Percentiles rank a stretch among this genome's conserved stretches.
Conservation (phyloP, 108 stramenopile genomes). For the Mayamaea pseudoterrestris region DNA sequence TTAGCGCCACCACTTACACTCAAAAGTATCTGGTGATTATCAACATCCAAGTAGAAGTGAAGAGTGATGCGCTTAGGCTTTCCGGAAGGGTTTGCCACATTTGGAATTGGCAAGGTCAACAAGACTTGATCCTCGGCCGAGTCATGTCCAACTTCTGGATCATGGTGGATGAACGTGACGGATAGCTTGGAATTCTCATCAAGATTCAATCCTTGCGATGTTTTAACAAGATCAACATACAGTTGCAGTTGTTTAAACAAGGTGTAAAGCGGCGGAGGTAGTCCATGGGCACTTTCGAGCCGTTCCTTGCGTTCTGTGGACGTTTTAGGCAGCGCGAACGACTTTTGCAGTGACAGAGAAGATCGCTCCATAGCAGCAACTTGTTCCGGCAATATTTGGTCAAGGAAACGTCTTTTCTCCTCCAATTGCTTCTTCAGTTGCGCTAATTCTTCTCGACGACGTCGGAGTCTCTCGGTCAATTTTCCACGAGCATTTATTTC, state of each 20-base stretch:
- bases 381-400: slow-evolving; percentile 36
- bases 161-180: too few species aligned
- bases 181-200: too few species aligned
- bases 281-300: slow-evolving; percentile 37
- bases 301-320: slow-evolving; percentile 26
- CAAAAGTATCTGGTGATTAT: slow-evolving; percentile 6
- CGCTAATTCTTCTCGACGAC: not conserved
- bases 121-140: slow-evolving; percentile 1
- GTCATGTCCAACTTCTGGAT: not conserved
- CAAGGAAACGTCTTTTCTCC: slow-evolving; percentile 23
- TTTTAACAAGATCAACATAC: slow-evolving; percentile 17
- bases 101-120: slow-evolving; percentile 22
- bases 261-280: slow-evolving; percentile 53
- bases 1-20: not conserved
- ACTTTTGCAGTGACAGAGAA: slow-evolving; percentile 43
- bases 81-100: slow-evolving; percentile 1
- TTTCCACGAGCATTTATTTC: slow-evolving; percentile 3
- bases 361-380: slow-evolving; percentile 43
- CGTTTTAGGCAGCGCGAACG: too few species aligned
- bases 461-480: slow-evolving; percentile 1
- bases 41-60: slow-evolving; percentile 14
- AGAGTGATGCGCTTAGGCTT: slow-evolving; percentile 12
- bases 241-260: slow-evolving; percentile 50
- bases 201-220: not conserved
- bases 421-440: slow-evolving; percentile 4